A percentile compares a stretch with the other conserved stretches of the same genome.
These are phyloP conservation scores for Steccherinum ochraceum DNA, from an alignment of 768 basidiomycete genomes.

Conservation along the genomic window DNA sequence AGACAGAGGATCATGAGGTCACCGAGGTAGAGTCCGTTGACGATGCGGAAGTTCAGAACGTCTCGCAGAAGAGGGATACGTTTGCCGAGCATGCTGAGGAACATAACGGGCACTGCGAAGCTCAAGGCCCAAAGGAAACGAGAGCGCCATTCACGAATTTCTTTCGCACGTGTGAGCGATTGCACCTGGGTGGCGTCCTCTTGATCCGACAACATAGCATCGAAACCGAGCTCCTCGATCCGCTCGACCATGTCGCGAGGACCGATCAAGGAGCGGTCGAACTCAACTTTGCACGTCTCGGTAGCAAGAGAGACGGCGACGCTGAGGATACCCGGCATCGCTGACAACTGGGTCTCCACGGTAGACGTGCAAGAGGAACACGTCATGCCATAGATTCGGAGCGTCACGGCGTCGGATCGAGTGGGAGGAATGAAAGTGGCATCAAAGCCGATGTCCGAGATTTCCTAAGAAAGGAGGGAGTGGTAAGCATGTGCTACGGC, in stretches of 20 bases:
- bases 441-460: conserved; percentile 90
- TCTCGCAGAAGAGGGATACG: conserved; percentile 54
- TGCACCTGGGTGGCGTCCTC: conserved; percentile 78
- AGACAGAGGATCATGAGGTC: conserved; percentile 71
- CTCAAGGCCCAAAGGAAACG: conserved; percentile 67
- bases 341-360: conserved; percentile 63
- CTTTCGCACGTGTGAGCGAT: conserved; percentile 83
- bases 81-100: conserved; percentile 80
- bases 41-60: conserved; percentile 44
- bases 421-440: conserved; percentile 66
- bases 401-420: conserved; percentile 59
- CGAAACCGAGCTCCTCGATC: conserved; percentile 85
- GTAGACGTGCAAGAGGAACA: conserved; percentile 76
- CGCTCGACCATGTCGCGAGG: conserved; percentile 86
- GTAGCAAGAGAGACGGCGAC: conserved; percentile 73
- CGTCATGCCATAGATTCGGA: conserved; percentile 90
- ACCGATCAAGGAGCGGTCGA: conserved; percentile 66
- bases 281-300: conserved; percentile 67
- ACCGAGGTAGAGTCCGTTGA: conserved; percentile 71
- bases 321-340: conserved; percentile 65
- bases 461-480: conserved; percentile 52
- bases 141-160: conserved; percentile 83
- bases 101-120: conserved; percentile 93
- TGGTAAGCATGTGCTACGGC: too few species aligned
- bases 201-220: conserved; percentile 79